phyloP scores from a whole-genome alignment of 257 asterid genomes.

The Fraxinus anomala region DNA sequence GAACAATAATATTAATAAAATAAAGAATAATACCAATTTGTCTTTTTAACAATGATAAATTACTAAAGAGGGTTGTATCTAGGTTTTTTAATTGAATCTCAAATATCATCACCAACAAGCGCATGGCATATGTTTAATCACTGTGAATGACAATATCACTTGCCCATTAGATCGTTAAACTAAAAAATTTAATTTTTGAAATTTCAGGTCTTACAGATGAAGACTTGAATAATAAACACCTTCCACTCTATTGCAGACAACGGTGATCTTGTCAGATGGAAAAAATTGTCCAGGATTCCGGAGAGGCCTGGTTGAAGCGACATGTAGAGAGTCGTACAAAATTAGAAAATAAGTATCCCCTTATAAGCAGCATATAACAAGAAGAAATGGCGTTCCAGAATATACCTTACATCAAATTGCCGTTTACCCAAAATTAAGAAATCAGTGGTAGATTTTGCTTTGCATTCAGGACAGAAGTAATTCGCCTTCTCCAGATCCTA shows the following conservation, averaged over 20 bases:
- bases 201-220: constrained; percentile 66
- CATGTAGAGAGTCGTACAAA: neutral
- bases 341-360: neutral
- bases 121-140: neutral
- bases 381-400: constrained; percentile 21
- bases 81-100: too few relatives aligned
- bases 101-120: neutral
- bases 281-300: constrained; percentile 43
- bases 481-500: constrained; percentile 62
- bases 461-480: constrained; percentile 90
- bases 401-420: constrained; percentile 49
- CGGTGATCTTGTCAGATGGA: constrained; percentile 60
- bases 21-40: neutral
- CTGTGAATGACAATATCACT: neutral
- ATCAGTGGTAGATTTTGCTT: constrained; percentile 43
- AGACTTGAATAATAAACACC: constrained; percentile 72
- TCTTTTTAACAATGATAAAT: neutral
- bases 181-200: neutral
- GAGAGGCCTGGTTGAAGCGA: constrained; percentile 41
- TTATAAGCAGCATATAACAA: constrained; percentile 2
- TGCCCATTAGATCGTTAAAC: neutral
- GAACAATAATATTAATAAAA: neutral
- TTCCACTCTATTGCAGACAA: constrained; percentile 77
- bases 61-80: neutral
- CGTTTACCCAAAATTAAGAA: constrained; percentile 35